These are phyloP conservation scores for Solanum hybrid DNA, from an alignment of 305 asterid species.

Conservation along the genomic window DNA sequence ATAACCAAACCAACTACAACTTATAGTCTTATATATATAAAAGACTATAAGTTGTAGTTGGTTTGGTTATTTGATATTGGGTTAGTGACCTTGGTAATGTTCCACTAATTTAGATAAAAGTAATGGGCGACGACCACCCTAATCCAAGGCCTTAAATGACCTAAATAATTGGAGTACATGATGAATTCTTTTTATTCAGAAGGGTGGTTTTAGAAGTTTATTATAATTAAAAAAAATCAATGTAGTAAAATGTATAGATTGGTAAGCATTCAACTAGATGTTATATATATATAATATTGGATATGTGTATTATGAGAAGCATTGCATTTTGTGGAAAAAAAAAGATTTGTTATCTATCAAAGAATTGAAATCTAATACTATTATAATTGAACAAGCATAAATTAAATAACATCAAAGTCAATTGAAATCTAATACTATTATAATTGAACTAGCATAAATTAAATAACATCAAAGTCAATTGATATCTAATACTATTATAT, in stretches of 20 bases:
- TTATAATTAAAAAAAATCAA: not conserved
- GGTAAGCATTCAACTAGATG: not conserved
- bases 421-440: not conserved
- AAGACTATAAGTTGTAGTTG: not conserved
- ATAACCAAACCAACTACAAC: no score
- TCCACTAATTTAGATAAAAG: not conserved
- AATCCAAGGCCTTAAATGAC: not conserved
- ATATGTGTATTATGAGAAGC: not conserved
- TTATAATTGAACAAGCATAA: not conserved
- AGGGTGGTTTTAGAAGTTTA: not conserved
- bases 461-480: not conserved
- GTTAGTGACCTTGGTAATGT: not conserved
- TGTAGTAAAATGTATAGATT: not conserved
- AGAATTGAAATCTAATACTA: not conserved
- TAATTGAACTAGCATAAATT: not conserved
- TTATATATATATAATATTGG: not conserved
- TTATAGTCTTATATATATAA: no score
- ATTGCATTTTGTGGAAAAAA: not conserved
- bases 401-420: not conserved
- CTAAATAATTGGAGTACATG: not conserved
- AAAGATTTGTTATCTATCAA: not conserved
- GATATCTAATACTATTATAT: not conserved
- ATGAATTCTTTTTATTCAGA: not conserved
- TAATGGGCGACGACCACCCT: not conserved
- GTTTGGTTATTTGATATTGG: not conserved